Conservation (phyloP, 2,329 filamentous ascomycete species). For the Fusarium penzigii region DNA sequence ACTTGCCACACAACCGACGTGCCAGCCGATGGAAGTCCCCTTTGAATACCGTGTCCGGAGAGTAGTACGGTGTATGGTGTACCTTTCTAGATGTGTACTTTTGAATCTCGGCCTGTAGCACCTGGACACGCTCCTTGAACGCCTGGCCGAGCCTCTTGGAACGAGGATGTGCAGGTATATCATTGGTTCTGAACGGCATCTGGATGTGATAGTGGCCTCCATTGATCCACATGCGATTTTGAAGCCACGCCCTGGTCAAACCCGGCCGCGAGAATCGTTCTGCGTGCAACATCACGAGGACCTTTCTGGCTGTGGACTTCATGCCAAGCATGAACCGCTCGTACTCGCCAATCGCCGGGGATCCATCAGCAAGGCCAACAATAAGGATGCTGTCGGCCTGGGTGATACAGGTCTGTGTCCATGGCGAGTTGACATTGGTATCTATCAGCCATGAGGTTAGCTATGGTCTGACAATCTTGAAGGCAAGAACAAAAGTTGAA, state of each 20-base stretch:
- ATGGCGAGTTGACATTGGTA: conserved; percentile 94
- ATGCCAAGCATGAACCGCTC: conserved; percentile 95
- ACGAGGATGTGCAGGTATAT: conserved; percentile 74
- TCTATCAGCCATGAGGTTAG: conserved; percentile 52
- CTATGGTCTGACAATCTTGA: conserved; percentile 2
- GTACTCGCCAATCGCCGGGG: conserved; percentile 90
- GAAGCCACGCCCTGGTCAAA: conserved; percentile 83
- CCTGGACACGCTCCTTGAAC: conserved; percentile 90
- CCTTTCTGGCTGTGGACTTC: conserved; percentile 94
- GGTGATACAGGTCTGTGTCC: conserved; percentile 97
- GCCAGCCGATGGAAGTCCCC: conserved; percentile 95
- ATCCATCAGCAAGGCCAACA: conserved; percentile 87
- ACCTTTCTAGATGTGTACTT: conserved; percentile 95
- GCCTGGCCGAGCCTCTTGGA: conserved; percentile 79
- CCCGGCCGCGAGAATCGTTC: conserved; percentile 87
- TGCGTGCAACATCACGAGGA: conserved; percentile 83
- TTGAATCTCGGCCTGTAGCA: conserved; percentile 93
- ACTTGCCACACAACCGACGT: conserved; percentile 86
- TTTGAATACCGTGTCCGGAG: conserved; percentile 89
- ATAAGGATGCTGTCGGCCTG: conserved; percentile 96
- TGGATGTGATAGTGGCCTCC: conserved; percentile 97
- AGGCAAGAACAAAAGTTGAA: conserved; percentile 5
- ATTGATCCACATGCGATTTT: conserved; percentile 96
- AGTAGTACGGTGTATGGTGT: conserved; percentile 86
- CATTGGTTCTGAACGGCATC: conserved; percentile 80